Conservation (phyloP, 768 basidiomycete genomes). For the Brasilioporus rufonigricans region DNA sequence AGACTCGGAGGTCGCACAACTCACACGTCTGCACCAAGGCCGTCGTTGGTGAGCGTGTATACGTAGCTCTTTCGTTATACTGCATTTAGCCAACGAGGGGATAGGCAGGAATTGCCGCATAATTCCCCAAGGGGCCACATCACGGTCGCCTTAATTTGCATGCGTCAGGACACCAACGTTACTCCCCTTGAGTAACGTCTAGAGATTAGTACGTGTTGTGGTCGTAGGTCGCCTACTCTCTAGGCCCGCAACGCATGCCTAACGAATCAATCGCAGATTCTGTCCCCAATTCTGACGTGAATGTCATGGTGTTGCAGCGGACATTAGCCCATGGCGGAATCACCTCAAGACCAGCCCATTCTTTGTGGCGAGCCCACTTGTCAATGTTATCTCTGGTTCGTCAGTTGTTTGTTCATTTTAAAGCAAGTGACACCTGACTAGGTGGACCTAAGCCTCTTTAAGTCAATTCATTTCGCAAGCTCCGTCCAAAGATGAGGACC, state of each 20-base stretch:
- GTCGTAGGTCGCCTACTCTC: background rate
- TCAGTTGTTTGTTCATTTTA: background rate
- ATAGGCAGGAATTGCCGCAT: background rate
- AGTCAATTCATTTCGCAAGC: constrained; percentile 6
- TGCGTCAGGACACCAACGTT: background rate
- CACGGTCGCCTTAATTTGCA: constrained; percentile 2
- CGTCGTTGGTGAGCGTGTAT: background rate
- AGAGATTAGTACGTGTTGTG: background rate
- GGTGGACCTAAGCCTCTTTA: constrained; percentile 5
- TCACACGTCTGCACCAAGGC: too few relatives aligned
- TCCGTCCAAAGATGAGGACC: constrained; percentile 2
- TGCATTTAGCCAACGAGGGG: background rate
- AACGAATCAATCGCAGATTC: background rate
- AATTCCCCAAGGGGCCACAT: background rate
- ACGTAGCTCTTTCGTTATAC: background rate
- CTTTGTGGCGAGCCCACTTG: background rate
- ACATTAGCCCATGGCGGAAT: background rate
- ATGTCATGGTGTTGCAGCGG: too few relatives aligned
- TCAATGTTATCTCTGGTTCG: background rate
- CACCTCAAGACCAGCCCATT: background rate
- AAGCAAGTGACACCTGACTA: background rate
- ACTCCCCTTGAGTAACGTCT: background rate
- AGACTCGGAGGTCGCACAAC: too few relatives aligned
- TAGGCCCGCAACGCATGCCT: background rate
- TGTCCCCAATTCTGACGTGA: background rate